Percentiles rank a stretch among this genome's conserved stretches.
Evolutionary conservation across 192 early-diverging fungal genomes (phyloP).

Genomic region (Endogone sp.): DNA sequence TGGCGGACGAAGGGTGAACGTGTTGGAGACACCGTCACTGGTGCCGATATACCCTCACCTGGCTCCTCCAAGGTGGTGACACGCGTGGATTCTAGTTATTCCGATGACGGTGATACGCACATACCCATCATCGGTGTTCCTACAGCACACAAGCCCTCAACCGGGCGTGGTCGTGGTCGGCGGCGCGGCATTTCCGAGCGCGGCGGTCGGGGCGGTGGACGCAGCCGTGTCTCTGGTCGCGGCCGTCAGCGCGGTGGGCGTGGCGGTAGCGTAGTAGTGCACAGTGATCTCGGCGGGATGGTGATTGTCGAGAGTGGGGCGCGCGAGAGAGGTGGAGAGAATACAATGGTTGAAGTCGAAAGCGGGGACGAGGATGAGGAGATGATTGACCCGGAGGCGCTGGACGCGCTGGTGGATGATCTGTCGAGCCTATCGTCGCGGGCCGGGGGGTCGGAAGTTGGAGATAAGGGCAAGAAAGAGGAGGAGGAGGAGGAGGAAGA

Average conservation of each 20-base stretch:
- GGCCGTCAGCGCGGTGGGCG: slow-evolving; percentile 26
- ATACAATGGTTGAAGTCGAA: slow-evolving; percentile 22
- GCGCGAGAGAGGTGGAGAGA: slow-evolving; percentile 19
- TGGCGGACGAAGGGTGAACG: too few relatives aligned
- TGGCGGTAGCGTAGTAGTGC: slow-evolving; percentile 30
- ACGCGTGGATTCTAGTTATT: neutral
- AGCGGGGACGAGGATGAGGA: slow-evolving; percentile 34
- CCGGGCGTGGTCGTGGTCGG: too few relatives aligned
- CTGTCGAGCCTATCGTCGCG: slow-evolving; percentile 14
- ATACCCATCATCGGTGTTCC: neutral
- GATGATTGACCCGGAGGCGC: slow-evolving; percentile 31
- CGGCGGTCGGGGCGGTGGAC: neutral
- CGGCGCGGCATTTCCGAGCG: neutral
- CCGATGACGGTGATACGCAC: neutral
- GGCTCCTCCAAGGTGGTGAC: neutral
- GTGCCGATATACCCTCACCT: too few relatives aligned
- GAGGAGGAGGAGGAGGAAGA: slow-evolving; percentile 19
- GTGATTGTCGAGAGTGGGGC: slow-evolving; percentile 14
- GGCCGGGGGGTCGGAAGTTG: slow-evolving; percentile 8
- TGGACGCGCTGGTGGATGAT: slow-evolving; percentile 14
- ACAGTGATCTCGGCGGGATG: slow-evolving; percentile 17
- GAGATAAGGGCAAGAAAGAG: slow-evolving; percentile 20
- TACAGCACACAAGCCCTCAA: neutral
- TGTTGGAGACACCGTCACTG: neutral
- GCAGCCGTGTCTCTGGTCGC: slow-evolving; percentile 24